These are phyloP conservation scores for Phlebiopsis flavidoalba DNA, from an alignment of 768 basidiomycete genomes.

Conservation along the genomic window DNA sequence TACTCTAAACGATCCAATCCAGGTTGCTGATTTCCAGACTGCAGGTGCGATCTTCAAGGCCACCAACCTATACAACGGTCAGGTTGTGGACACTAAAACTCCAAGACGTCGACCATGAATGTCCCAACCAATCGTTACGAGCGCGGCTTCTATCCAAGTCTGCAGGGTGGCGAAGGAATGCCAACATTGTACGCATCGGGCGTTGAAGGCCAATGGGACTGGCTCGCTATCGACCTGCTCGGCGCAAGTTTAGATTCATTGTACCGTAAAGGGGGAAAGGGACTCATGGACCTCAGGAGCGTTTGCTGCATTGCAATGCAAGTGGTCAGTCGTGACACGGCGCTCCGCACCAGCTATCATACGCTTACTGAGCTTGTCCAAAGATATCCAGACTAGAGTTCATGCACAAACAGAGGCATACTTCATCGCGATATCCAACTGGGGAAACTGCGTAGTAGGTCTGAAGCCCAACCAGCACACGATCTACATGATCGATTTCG, in stretches of 20 bases:
- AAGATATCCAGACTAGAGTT: slow-evolving; percentile 69
- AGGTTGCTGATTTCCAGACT: background rate
- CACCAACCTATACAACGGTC: slow-evolving; percentile 46
- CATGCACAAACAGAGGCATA: slow-evolving; percentile 70
- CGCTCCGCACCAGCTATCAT: background rate
- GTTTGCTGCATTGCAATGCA: slow-evolving; percentile 75
- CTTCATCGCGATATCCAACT: slow-evolving; percentile 78
- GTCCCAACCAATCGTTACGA: slow-evolving; percentile 75
- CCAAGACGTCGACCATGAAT: slow-evolving; percentile 64
- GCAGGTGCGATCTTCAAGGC: slow-evolving; percentile 73
- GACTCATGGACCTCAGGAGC: slow-evolving; percentile 61
- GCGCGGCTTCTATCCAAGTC: slow-evolving; percentile 57
- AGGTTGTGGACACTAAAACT: slow-evolving; percentile 72
- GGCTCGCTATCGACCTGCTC: slow-evolving; percentile 71
- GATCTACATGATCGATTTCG: slow-evolving; percentile 84
- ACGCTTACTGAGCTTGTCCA: background rate
- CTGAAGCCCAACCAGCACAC: slow-evolving; percentile 49
- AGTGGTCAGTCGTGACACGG: slow-evolving; percentile 43
- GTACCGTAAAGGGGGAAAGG: slow-evolving; percentile 49
- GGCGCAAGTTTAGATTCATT: slow-evolving; percentile 65
- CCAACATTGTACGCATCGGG: slow-evolving; percentile 61
- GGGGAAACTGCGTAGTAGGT: slow-evolving; percentile 70
- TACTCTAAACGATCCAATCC: background rate
- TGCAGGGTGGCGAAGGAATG: slow-evolving; percentile 73
- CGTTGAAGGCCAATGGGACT: slow-evolving; percentile 26